Evolutionary conservation across 192 early-diverging fungal species (phyloP), one percentile per base, ranked within the genome.

Genomic region (Coemansia sp.): DNA sequence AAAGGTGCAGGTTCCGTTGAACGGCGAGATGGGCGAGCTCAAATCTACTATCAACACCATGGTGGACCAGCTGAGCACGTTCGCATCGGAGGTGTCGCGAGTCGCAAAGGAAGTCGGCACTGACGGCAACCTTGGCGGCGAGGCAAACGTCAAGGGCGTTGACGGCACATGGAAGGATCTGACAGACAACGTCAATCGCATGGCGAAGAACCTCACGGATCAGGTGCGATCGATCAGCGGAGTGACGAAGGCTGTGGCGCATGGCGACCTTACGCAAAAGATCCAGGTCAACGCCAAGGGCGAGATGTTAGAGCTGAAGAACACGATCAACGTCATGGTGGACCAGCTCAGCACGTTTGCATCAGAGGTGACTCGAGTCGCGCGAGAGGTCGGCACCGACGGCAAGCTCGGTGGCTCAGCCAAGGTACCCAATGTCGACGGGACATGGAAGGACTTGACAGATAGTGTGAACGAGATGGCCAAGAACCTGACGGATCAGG

Each of bases 151-250:
- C 0, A 61, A 66, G 4, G 87, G 84, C 61, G 89, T 90, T 0
- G 84, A 84, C 25, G 91, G 91, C 30, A 85, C 83, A 0, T 93
- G 91, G 91, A 86, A 86, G 50, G 91, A 91, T 10, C 67, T 91
- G 8, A 91, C 89, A 1, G 75, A 79, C 27, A 89, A 88, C 61
- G 90, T 88, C 62, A 90, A 90, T 73, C 85, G 76, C 28, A 90
- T 90, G 89, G 89, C 87, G 13, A 57, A 74, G 30, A 91, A 91
- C 50, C 67, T 90, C 62, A 89, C 87, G 63, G 87, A 88, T 6
- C 84, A 85, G 48, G 71, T 91, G 0, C 34, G 89, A 88, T 41
- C 84, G 87, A 2, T 86, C 88, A 65, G 82, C 77, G n/a, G 34
- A 17, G 42, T 44, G 7, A 44, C 42, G n/a, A 44, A 44, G 14